Base-by-base conservation (phyloP, 2,329 filamentous ascomycete species). In the Sodiomyces alkalinus region DNA sequence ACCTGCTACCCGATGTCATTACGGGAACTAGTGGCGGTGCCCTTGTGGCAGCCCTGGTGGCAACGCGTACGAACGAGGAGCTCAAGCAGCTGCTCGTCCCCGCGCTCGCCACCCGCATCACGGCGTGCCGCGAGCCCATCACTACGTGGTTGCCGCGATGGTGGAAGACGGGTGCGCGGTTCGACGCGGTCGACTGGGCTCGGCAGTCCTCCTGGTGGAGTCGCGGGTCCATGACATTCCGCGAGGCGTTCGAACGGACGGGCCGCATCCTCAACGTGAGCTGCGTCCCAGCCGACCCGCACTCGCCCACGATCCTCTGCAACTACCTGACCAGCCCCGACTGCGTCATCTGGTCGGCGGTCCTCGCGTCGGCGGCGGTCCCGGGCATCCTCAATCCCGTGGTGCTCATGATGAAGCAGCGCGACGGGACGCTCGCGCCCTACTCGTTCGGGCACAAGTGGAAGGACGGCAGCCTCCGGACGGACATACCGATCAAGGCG, bases 391-490 rank as follows among this genome's bases (percentile, higher is more conserved):
- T 96, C 19, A 96, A 96, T 45, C 90, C 90, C 0, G 81, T 92
- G 3, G 87, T 98, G 2, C 71, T 98, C 6, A 81, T 82, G 61
- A 86, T 93, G 62, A 93, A 92, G 57, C 80, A 68, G 29, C 62
- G 65, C 12, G 70, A 85, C 34, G 86, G 85, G 2, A 74, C 63
- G 3, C 62, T 98, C 4, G 72, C 74, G 1, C 90, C 90, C 0
- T 98, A 93, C 52, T 92, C 82, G 1, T 98, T 98, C 47, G 90
- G 90, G 0, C 86, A 96, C 60, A 96, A 96, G 56, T 98, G 90
- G 90, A 98, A 98, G 53, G 90, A 98, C 49, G 90, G 90, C 29
- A 90, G 80, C 41, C 58, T 98, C 30, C 71, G 90, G 20, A 98
- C 90, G 1, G 90, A 98, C 45, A 94, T 98, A 17, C 90, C 90